Base-by-base conservation (phyloP, 805 yeast species). In the Metschnikowia similis region DNA sequence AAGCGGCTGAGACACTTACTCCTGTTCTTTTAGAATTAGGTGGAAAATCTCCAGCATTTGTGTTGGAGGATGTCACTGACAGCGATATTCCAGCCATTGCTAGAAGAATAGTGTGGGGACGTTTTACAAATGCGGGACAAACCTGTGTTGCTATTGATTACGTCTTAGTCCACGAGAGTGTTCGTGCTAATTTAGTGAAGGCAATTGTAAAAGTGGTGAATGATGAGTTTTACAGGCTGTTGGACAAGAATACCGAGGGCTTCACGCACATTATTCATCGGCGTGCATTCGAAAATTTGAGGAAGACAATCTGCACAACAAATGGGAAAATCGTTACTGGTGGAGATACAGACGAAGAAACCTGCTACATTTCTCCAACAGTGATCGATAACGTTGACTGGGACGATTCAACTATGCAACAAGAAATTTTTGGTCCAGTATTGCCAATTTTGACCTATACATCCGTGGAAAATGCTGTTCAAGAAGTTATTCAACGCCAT, bases 131-230 rank as follows among this genome's bases (percentile, higher is more conserved):
- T 63, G 80, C 87, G 14, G 98, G 98, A 14, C 98, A 91, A 70
- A 83, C 94, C 2, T 91, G 97, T 71, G 87, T 89, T 36, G 87
- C 96, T 8, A 86, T 91, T 8, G 98, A 92, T 69, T 91, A 89
- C 61, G 69, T 86, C 5, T 60, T 89, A 41, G 85, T 83, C n/a
- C 89, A 85, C 51, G 80, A 75, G 49, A 65, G 74, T 3, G 66
- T 83, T 21, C 81, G 83, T 59, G 79, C 71, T 28, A 69, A 78
- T 54, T 79, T 87, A 45, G 66, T 82, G 7, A 57, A 57, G 0
- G 71, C 67, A 6, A 61, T 80, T 48, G 59, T 74, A 48, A 58
- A 65, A 36, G 74, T 75, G 17, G 59, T 77, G 30, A 65, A 67
- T 32, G 66, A 69, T 28, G 75, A 72, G 41, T 68, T 81, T 41